A percentile compares a stretch with the other conserved stretches of the same genome.
Conservation (phyloP, 345 rosid species). For the Aquilaria malaccensis region DNA sequence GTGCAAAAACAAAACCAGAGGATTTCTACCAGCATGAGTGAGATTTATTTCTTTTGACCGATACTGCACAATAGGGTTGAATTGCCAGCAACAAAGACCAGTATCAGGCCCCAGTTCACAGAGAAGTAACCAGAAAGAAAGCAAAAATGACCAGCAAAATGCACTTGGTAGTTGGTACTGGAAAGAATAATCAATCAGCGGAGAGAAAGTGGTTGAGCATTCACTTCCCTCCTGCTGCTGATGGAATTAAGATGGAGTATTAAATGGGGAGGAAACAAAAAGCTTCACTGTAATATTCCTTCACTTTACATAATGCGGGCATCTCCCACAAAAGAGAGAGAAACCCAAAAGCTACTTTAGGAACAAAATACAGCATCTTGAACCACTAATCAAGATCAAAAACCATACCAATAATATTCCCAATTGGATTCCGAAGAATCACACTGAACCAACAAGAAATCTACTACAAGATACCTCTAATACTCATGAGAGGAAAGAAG, state of each 20-base stretch:
- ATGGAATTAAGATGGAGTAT: conserved; percentile 11
- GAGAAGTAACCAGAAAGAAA: not conserved
- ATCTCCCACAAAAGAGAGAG: conserved; percentile 26
- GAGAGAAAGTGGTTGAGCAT: conserved; percentile 4
- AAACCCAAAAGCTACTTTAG: conserved; percentile 33
- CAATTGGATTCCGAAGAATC: conserved; percentile 25
- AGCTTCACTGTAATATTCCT: conserved; percentile 15
- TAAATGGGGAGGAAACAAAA: conserved; percentile 4
- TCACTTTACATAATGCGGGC: conserved; percentile 26
- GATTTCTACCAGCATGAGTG: not conserved
- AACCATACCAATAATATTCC: conserved; percentile 21
- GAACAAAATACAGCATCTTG: conserved; percentile 16
- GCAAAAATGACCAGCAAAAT: conserved; percentile 4
- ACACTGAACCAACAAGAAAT: conserved; percentile 12
- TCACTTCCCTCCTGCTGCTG: not conserved
- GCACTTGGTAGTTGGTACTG: not conserved
- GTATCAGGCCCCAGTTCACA: conserved; percentile 2
- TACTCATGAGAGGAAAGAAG: conserved; percentile 10
- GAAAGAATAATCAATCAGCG: not conserved
- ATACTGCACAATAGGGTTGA: too few relatives aligned
- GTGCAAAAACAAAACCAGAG: not conserved
- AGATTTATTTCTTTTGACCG: not conserved
- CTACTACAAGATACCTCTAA: conserved; percentile 9
- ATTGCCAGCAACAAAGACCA: not conserved
- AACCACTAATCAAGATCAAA: conserved; percentile 16